Conservation (phyloP, 345 rosid genomes). For the Trapa incisa region DNA sequence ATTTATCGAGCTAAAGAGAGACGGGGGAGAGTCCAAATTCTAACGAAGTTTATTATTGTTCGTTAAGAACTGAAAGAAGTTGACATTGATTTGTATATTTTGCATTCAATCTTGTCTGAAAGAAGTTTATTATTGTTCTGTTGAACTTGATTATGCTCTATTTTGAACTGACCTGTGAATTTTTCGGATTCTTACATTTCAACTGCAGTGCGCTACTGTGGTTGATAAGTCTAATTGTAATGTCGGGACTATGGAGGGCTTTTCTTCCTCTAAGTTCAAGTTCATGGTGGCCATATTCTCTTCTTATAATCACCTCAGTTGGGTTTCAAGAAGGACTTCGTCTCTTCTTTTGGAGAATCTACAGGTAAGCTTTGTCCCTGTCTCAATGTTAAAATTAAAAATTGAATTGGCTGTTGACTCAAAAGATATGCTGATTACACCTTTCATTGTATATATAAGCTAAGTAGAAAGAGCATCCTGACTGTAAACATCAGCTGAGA, state of each 20-base stretch:
- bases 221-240: constrained; percentile 74
- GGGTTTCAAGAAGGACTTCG: constrained; percentile 89
- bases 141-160: neutral
- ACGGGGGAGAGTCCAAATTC: neutral
- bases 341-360: constrained; percentile 67
- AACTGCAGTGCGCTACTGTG: constrained; percentile 68
- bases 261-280: constrained; percentile 78
- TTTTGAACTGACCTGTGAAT: neutral
- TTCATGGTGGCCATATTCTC: constrained; percentile 65
- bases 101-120: neutral
- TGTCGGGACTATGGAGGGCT: constrained; percentile 81
- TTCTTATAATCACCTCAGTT: constrained; percentile 68
- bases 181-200: neutral
- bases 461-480: too few relatives aligned
- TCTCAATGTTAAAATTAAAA: neutral
- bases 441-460: neutral
- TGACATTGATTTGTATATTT: too few relatives aligned
- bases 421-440: too few relatives aligned
- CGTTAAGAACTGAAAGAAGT: neutral
- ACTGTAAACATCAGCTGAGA: neutral
- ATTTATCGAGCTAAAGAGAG: neutral
- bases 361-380: constrained; percentile 40
- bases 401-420: neutral
- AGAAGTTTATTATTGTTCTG: too few relatives aligned
- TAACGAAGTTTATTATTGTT: neutral